Percentiles rank a stretch among this genome's conserved stretches.
These are phyloP conservation scores for Ajuga reptans DNA, from an alignment of 305 asterid species.

Conservation along the genomic window DNA sequence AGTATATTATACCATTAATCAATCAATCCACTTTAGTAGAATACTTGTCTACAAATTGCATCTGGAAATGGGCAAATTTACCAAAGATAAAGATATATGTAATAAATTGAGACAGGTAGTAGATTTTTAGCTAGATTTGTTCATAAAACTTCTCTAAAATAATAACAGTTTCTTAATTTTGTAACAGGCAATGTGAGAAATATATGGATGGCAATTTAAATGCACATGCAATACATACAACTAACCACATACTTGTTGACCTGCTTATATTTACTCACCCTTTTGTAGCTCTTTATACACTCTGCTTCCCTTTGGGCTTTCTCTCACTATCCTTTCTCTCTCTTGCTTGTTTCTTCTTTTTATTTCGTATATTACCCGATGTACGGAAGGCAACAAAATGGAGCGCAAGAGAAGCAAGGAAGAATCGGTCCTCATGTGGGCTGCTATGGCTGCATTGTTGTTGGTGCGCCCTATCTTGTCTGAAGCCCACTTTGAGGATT, in stretches of 20 bases:
- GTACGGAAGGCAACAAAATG: no score
- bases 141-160: not conserved
- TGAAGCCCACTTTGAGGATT: no score
- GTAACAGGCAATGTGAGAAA: conserved; percentile 17
- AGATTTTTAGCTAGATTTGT: not conserved
- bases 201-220: conserved; percentile 39
- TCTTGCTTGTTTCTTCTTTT: no score
- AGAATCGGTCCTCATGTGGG: no score
- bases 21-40: no score
- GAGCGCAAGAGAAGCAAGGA: no score
- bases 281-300: conserved; percentile 37
- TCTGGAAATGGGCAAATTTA: not conserved
- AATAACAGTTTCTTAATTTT: not conserved
- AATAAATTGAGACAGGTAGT: conserved; percentile 2
- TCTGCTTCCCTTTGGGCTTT: no score
- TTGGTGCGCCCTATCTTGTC: no score
- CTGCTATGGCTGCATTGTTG: no score
- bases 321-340: no score
- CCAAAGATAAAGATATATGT: not conserved
- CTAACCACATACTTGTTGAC: conserved; percentile 59
- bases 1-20: no score
- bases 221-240: conserved; percentile 52
- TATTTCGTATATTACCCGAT: no score
- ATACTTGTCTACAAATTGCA: not conserved
- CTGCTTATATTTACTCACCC: conserved; percentile 50